These are phyloP conservation scores for Dalbergia oliveri DNA, from an alignment of 306 rosid genomes.

Conservation along the genomic window DNA sequence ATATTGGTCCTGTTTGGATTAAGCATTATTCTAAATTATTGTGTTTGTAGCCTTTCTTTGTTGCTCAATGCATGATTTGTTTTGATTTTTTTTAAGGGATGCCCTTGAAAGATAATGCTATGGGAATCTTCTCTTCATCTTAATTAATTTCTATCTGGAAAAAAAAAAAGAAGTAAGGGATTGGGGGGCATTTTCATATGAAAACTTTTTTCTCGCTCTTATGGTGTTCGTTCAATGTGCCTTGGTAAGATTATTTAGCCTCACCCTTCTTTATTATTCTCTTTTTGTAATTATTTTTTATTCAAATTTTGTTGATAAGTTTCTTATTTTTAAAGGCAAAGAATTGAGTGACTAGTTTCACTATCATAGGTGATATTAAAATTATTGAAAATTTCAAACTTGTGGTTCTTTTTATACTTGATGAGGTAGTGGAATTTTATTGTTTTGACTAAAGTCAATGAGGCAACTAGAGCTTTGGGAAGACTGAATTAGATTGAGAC, in stretches of 20 bases:
- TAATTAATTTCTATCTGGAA: no score
- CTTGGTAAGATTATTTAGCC: neutral
- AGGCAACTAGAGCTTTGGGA: neutral
- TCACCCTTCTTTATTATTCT: neutral
- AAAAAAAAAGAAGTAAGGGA: no score
- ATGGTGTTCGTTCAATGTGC: neutral
- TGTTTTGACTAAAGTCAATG: neutral
- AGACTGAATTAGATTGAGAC: conserved; percentile 1
- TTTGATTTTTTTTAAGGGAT: no score
- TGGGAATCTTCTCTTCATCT: no score
- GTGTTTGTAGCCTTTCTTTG: no score
- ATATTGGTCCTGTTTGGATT: neutral
- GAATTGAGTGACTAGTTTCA: neutral
- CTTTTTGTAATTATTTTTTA: neutral
- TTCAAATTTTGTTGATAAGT: neutral
- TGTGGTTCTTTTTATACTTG: neutral
- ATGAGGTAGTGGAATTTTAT: neutral
- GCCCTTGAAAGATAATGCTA: no score
- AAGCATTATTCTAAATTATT: no score
- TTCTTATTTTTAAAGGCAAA: neutral
- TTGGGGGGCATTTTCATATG: neutral
- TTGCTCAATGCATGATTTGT: no score
- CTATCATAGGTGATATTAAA: neutral
- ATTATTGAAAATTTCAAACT: neutral
- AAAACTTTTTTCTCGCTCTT: neutral